phyloP scores from a whole-genome alignment of 805 yeast genomes.

The Metschnikowia matae region DNA sequence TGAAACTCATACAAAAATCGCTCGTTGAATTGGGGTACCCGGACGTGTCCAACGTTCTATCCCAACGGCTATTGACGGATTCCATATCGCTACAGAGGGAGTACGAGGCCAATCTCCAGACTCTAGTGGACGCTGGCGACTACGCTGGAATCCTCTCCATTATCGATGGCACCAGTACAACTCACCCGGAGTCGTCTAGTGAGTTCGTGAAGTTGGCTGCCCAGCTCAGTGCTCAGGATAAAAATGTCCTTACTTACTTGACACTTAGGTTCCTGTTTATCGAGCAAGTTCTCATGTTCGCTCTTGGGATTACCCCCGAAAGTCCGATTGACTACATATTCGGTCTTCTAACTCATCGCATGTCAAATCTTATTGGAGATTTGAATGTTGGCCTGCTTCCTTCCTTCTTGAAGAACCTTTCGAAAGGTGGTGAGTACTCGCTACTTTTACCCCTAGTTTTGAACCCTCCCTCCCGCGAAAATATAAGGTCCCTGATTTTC shows the following conservation, averaged over 20 bases:
- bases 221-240: constrained; percentile 1
- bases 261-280: constrained; percentile 10
- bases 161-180: background rate
- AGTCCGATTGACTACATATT: background rate
- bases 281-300: constrained; percentile 7
- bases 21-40: constrained; percentile 30
- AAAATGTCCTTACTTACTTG: constrained; percentile 9
- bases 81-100: background rate
- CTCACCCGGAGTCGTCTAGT: background rate
- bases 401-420: background rate
- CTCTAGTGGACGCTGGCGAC: constrained; percentile 6
- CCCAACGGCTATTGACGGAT: constrained; percentile 1
- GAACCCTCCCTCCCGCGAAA: constrained; percentile 6
- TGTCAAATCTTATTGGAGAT: background rate
- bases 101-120: constrained; percentile 1
- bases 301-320: background rate
- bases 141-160: constrained; percentile 2
- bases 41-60: constrained; percentile 22
- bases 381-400: background rate
- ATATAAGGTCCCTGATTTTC: constrained; percentile 5
- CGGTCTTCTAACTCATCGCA: background rate
- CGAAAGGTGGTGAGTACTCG: constrained; percentile 11
- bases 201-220: background rate
- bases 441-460: constrained; percentile 13
- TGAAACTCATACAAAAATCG: constrained; percentile 29